Conservation (phyloP, 2,329 filamentous ascomycete species). For the Coniochaeta sp. region DNA sequence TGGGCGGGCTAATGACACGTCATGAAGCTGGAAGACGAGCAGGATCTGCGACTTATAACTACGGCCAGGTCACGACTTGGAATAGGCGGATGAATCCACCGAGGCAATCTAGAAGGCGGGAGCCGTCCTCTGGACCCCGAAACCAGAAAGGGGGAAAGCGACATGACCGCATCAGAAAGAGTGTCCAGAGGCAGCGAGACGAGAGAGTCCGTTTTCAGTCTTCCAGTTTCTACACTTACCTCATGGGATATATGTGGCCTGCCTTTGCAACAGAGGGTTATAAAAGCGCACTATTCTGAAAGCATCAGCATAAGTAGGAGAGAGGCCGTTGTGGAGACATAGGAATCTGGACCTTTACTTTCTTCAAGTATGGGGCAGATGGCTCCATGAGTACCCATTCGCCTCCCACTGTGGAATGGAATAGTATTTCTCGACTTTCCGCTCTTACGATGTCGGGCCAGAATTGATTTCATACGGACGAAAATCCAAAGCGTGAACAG, state of each 20-base stretch:
- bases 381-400: neutral
- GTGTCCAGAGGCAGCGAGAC: neutral
- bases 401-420: neutral
- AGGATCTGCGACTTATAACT: neutral
- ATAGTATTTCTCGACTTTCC: neutral
- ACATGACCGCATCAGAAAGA: neutral
- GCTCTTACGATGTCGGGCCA: too few relatives aligned
- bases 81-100: neutral
- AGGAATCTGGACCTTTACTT: too few relatives aligned
- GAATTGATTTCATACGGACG: too few relatives aligned
- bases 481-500: too few relatives aligned
- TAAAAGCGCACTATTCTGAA: neutral
- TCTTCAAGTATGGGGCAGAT: neutral
- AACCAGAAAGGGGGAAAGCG: neutral
- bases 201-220: neutral
- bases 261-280: neutral
- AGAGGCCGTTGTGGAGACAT: neutral
- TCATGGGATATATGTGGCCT: neutral
- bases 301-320: neutral
- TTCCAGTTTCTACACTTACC: neutral
- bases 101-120: neutral
- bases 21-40: neutral
- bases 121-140: neutral
- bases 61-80: neutral
- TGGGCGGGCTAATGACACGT: neutral